Evolutionary conservation across 352 stramenopile genomes (phyloP).

Genomic region (Aphanomyces cochlioides): DNA sequence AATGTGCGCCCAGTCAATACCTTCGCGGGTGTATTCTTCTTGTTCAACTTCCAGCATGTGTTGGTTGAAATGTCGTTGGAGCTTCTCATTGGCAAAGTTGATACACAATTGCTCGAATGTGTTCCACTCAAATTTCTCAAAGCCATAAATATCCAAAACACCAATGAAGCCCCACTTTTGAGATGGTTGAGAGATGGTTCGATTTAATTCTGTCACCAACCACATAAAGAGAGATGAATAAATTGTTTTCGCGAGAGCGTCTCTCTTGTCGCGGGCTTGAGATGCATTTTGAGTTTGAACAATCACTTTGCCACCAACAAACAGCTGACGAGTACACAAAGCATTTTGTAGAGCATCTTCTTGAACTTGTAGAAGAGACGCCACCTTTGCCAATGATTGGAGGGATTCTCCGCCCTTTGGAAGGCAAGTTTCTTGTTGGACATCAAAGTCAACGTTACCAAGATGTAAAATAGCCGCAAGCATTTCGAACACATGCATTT

Average conservation of each 20-base stretch:
- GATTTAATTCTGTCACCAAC: constrained; percentile 88
- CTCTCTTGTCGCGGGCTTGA: constrained; percentile 83
- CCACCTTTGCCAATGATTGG: constrained; percentile 56
- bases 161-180: constrained; percentile 91
- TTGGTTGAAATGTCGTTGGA: constrained; percentile 92
- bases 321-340: constrained; percentile 78
- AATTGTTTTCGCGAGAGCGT: constrained; percentile 89
- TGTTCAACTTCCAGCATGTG: constrained; percentile 97
- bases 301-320: constrained; percentile 87
- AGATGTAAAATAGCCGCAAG: constrained; percentile 82
- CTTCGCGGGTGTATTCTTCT: constrained; percentile 96
- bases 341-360: constrained; percentile 67
- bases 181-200: constrained; percentile 75
- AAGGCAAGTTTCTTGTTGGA: constrained; percentile 79
- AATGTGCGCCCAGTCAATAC: constrained; percentile 90
- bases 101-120: constrained; percentile 97
- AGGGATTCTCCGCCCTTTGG: constrained; percentile 46
- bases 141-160: constrained; percentile 97
- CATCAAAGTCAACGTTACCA: constrained; percentile 81
- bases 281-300: constrained; percentile 85
- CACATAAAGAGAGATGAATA: constrained; percentile 91
- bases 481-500: constrained; percentile 84
- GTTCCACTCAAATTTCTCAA: constrained; percentile 95
- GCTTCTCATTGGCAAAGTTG: constrained; percentile 95
- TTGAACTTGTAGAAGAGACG: constrained; percentile 70